Conservation (phyloP, 2,329 filamentous ascomycete species). For the Monilinia vaccinii-corymbosi region DNA sequence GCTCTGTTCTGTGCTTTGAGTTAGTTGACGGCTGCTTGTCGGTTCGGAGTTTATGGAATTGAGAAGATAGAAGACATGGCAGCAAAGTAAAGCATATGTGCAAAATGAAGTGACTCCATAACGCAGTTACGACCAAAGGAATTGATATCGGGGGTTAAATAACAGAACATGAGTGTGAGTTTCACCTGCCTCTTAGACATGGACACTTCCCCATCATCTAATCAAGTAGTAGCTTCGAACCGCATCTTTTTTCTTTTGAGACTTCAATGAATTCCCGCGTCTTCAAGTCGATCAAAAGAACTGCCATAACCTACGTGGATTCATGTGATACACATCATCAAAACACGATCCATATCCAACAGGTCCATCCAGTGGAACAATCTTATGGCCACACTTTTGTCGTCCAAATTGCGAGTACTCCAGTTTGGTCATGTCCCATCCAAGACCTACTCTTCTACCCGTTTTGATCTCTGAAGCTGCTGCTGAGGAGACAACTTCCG, state of each 20-base stretch:
- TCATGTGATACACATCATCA: constrained; percentile 42
- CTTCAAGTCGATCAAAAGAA: background rate
- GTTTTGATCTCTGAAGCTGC: constrained; percentile 42
- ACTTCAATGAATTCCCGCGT: no score
- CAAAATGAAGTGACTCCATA: background rate
- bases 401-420: constrained; percentile 46
- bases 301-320: constrained; percentile 32
- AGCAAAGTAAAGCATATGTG: background rate
- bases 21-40: background rate
- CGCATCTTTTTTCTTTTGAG: background rate
- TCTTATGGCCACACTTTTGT: constrained; percentile 40
- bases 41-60: no score
- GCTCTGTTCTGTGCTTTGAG: constrained; percentile 32
- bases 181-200: background rate
- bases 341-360: constrained; percentile 34
- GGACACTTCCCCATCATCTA: background rate
- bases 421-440: constrained; percentile 47
- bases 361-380: constrained; percentile 37
- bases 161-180: background rate
- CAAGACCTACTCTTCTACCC: constrained; percentile 42
- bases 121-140: background rate
- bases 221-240: background rate
- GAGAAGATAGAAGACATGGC: background rate
- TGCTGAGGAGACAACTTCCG: constrained; percentile 40
- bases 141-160: background rate